Percentiles rank a stretch among this genome's conserved stretches.
phyloP scores from a whole-genome alignment of 345 rosid species.

The Pugionium dolabratum region DNA sequence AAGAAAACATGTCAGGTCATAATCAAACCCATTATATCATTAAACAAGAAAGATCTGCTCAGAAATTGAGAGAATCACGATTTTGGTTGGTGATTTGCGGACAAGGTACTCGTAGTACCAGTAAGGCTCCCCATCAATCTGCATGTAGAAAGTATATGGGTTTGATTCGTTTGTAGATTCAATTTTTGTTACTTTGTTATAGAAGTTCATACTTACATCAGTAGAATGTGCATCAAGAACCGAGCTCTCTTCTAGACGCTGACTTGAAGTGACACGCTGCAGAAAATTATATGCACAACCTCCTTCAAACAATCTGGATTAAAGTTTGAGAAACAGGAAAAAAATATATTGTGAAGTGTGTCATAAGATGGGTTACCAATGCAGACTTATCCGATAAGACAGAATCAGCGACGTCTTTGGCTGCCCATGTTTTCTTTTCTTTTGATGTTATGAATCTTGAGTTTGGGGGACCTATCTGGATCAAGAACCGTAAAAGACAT shows the following conservation, averaged over 20 bases:
- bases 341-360: neutral
- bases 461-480: constrained; percentile 99
- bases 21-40: neutral
- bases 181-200: neutral
- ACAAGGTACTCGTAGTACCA: constrained; percentile 90
- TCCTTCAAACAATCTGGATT: constrained; percentile 21
- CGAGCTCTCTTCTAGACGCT: constrained; percentile 84
- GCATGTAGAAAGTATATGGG: constrained; percentile 19
- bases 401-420: constrained; percentile 92
- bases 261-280: constrained; percentile 94
- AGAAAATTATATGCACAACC: neutral
- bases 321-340: constrained; percentile 10
- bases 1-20: constrained; percentile 35
- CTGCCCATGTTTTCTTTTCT: constrained; percentile 79
- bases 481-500: constrained; percentile 43
- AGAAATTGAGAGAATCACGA: constrained; percentile 41
- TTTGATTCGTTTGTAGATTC: neutral
- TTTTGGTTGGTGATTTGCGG: constrained; percentile 83
- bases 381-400: constrained; percentile 91
- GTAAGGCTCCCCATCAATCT: constrained; percentile 89
- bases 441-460: constrained; percentile 63
- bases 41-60: constrained; percentile 3
- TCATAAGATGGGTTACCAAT: constrained; percentile 54
- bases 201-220: constrained; percentile 49
- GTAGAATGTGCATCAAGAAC: constrained; percentile 76